Base-by-base conservation (phyloP, 2,329 filamentous ascomycete genomes). In the Raffaelea ambrosiae region DNA sequence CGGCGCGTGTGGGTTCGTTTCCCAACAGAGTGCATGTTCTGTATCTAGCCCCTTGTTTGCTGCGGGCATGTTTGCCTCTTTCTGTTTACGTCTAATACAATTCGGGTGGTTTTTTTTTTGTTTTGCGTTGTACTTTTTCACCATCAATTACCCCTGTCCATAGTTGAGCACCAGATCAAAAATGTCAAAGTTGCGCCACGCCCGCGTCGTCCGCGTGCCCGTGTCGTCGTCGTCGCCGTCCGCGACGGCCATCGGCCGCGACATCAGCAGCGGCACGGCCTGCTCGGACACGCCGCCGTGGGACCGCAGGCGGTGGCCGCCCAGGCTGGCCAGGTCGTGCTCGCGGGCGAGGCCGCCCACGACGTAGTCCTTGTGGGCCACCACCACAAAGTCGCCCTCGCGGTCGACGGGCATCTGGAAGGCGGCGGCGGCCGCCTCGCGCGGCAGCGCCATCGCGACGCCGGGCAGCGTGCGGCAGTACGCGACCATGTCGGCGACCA, bases 251-350 rank as follows among this genome's bases (percentile, higher is more conserved):
- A 47, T 36, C 16, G 59, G 55, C 10, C 55, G 58, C 5, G 63
- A 65, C 50, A 61, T 57, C 4, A 68, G 51, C 11, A 68, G 44
- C 8, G 66, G 67, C 16, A 69, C 57, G 3, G 57, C 49, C 51
- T 66, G 64, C 51, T 69, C 67, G 3, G 63, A 66, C 16, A 69
- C 42, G 1, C 67, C 66, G 3, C 66, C 67, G 48, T 70, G 67
- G 1, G 67, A 69, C 16, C 66, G 60, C 26, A 69, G 54, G 11
- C 60, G 57, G 54, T 65, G 62, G 8, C 57, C 63, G 7, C 51
- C 52, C 3, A 69, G 52, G 3, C 57, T 54, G 1, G 57, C 59
- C 38, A 68, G 43, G 47, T 67, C 62, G 43, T 68, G 66, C 43
- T 67, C 64, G 9, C 54, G 54, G 33, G 56, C 55, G 16, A 57